phyloP scores from a whole-genome alignment of 2,329 filamentous ascomycete genomes.

The Knoxdaviesia capensis region DNA sequence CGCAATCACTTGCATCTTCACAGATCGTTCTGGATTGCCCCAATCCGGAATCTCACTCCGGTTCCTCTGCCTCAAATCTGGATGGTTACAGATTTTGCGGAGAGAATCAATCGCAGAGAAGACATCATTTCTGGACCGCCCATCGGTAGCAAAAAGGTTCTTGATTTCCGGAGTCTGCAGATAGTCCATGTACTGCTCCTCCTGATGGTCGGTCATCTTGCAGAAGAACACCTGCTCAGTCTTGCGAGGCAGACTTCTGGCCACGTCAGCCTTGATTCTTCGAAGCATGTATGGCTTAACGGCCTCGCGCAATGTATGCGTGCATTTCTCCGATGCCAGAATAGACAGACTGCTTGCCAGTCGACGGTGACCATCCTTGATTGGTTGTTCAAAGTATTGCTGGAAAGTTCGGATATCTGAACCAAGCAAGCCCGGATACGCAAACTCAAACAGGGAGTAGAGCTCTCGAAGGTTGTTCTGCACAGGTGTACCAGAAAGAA shows the following conservation, averaged over 20 bases:
- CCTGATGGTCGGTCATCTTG: constrained; percentile 47
- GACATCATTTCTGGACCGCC: constrained; percentile 2
- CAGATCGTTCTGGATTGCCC: constrained; percentile 60
- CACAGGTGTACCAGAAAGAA: constrained; percentile 90
- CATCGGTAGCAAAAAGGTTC: constrained; percentile 1
- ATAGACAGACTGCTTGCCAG: constrained; percentile 89
- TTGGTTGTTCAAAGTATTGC: constrained; percentile 82
- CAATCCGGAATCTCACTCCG: constrained; percentile 27
- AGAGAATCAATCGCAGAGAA: constrained; percentile 80
- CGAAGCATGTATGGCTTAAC: constrained; percentile 89
- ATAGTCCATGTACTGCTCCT: constrained; percentile 4
- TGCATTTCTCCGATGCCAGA: constrained; percentile 84
- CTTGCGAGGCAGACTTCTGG: constrained; percentile 84
- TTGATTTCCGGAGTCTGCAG: constrained; percentile 5
- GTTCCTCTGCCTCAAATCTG: constrained; percentile 45
- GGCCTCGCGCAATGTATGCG: constrained; percentile 79
- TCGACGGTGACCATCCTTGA: constrained; percentile 80
- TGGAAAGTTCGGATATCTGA: constrained; percentile 74
- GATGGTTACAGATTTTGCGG: constrained; percentile 94
- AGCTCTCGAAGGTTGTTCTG: constrained; percentile 92
- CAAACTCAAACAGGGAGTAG: constrained; percentile 95
- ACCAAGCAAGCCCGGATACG: constrained; percentile 88
- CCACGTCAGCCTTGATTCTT: constrained; percentile 82
- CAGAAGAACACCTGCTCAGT: constrained; percentile 93
- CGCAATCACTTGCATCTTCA: constrained; percentile 91